Conservation (phyloP, 306 rosid genomes). For the Begonia peltatifolia region DNA sequence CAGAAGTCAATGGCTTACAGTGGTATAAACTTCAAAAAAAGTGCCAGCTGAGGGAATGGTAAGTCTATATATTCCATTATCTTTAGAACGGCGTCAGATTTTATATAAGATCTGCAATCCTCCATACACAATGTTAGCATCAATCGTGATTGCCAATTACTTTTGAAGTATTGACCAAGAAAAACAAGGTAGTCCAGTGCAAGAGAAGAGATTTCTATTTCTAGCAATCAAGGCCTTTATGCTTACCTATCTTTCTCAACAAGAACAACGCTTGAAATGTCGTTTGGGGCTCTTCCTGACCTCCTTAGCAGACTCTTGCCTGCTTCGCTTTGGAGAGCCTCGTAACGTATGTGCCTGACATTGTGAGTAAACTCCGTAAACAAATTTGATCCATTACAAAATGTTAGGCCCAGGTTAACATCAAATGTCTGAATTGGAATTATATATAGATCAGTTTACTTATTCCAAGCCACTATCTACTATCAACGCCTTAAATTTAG, state of each 20-base stretch:
- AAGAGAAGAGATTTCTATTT: too few species aligned
- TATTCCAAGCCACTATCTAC: neutral
- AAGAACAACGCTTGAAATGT: constrained; percentile 88
- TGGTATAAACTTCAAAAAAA: constrained; percentile 54
- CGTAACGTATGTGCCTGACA: constrained; percentile 61
- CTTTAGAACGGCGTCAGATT: constrained; percentile 84
- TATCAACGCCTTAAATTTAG: neutral
- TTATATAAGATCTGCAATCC: constrained; percentile 58
- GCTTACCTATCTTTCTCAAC: constrained; percentile 62
- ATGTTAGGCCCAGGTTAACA: neutral
- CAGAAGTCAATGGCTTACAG: constrained; percentile 38
- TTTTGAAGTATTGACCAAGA: too few species aligned
- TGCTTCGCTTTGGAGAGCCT: constrained; percentile 87
- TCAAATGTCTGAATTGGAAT: neutral
- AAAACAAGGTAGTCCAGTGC: too few species aligned
- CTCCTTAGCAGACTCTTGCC: constrained; percentile 71
- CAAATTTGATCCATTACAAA: neutral
- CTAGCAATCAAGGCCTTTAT: neutral
- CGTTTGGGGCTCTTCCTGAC: constrained; percentile 94
- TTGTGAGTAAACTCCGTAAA: constrained; percentile 4
- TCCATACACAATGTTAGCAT: constrained; percentile 12
- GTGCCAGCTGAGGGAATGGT: constrained; percentile 79
- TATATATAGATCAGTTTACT: neutral
- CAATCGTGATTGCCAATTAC: neutral
- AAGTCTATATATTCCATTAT: constrained; percentile 79